Conservation (phyloP, 1,139 yeast genomes). For the Saccharomycopsis crataegensis region DNA sequence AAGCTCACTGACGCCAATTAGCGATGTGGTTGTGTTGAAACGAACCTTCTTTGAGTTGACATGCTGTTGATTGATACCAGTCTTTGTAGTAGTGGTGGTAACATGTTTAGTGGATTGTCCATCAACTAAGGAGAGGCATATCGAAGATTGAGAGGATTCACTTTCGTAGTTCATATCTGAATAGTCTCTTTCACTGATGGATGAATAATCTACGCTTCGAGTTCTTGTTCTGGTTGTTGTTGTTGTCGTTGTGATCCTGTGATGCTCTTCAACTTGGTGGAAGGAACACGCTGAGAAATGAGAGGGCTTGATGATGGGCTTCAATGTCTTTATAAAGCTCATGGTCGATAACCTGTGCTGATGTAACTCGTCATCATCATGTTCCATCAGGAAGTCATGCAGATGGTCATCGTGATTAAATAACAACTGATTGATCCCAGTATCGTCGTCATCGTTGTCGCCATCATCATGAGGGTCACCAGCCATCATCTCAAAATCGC, state of each 20-base stretch:
- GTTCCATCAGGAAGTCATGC: too few relatives aligned
- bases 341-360: not conserved
- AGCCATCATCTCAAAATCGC: too few relatives aligned
- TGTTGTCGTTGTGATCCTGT: not conserved
- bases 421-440: too few relatives aligned
- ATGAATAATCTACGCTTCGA: not conserved
- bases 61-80: not conserved
- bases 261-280: not conserved
- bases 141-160: constrained; percentile 11
- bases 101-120: too few relatives aligned
- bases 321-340: not conserved
- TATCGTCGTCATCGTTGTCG: too few relatives aligned
- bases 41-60: constrained; percentile 3
- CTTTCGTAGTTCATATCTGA: constrained; percentile 5
- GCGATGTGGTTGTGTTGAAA: not conserved
- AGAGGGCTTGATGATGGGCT: not conserved
- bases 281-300: not conserved
- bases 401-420: too few relatives aligned
- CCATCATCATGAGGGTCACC: too few relatives aligned
- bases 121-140: not conserved
- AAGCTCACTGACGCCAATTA: constrained; percentile 16
- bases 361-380: not conserved
- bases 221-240: too few relatives aligned
- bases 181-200: constrained; percentile 4
- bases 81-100: not conserved